These are phyloP conservation scores for Monilinia fructigena DNA, from an alignment of 2,329 filamentous ascomycete genomes.

Conservation along the genomic window DNA sequence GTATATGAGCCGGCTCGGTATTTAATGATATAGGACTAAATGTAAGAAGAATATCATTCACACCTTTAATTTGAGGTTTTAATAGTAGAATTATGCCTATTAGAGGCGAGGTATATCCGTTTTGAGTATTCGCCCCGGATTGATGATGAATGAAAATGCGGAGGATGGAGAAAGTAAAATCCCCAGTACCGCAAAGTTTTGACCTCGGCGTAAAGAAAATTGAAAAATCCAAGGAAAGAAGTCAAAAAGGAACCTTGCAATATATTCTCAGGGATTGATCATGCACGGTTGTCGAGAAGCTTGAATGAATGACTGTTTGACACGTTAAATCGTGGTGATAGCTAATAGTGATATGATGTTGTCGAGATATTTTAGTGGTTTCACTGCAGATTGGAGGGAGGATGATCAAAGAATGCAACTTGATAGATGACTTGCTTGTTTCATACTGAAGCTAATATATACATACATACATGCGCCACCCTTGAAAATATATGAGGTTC, in stretches of 20 bases:
- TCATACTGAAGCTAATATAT: no score
- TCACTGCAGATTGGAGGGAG: neutral
- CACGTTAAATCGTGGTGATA: neutral
- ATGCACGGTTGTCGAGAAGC: neutral
- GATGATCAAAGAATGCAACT: neutral
- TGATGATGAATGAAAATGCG: conserved; percentile 24
- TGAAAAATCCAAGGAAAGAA: neutral
- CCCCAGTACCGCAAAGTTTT: conserved; percentile 1
- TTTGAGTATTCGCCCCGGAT: conserved; percentile 29
- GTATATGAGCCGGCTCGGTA: conserved; percentile 1
- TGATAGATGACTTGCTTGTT: no score
- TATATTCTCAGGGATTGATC: neutral
- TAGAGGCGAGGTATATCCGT: neutral
- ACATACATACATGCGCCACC: no score
- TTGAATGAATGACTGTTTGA: neutral
- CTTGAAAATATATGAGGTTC: no score
- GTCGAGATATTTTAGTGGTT: conserved; percentile 3
- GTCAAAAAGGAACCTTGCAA: neutral
- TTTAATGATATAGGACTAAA: neutral
- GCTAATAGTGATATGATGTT: neutral
- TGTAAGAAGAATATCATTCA: neutral
- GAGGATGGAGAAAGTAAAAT: conserved; percentile 28
- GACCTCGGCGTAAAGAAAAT: conserved; percentile 3
- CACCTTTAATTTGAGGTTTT: neutral
- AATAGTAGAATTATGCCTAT: neutral